Evolutionary conservation across 2,329 filamentous ascomycete species (phyloP).

Genomic region (Thielaviopsis populi): DNA sequence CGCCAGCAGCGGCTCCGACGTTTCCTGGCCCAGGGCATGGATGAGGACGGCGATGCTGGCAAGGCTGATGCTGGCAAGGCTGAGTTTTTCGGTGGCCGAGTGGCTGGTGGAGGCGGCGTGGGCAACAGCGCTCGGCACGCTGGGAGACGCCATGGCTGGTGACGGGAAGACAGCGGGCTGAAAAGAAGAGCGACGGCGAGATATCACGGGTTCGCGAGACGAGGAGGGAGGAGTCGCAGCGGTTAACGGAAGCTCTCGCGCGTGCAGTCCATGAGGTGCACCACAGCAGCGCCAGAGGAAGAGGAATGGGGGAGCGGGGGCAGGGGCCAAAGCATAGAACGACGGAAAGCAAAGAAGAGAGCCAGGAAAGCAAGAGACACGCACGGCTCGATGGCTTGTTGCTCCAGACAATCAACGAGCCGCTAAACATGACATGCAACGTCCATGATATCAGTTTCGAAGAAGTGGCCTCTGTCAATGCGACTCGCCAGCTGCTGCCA

Average conservation of each 20-base stretch:
- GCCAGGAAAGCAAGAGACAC: not conserved
- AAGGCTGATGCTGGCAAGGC: constrained; percentile 46
- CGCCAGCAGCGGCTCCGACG: constrained; percentile 66
- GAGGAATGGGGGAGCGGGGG: too few species aligned
- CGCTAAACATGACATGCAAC: not conserved
- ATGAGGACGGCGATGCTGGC: constrained; percentile 58
- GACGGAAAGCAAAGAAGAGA: not conserved
- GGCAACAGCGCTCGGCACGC: not conserved
- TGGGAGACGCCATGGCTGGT: not conserved
- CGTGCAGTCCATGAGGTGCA: not conserved
- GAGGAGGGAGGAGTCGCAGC: not conserved
- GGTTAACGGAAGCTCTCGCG: not conserved
- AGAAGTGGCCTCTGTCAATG: constrained; percentile 1
- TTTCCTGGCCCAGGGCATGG: constrained; percentile 69
- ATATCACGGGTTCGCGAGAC: not conserved
- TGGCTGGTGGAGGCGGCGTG: constrained; percentile 26
- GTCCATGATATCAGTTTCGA: not conserved
- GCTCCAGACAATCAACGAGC: not conserved
- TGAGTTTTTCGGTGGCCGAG: constrained; percentile 37
- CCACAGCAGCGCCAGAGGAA: not conserved
- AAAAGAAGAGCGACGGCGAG: not conserved
- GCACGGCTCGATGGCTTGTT: not conserved
- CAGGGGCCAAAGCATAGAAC: not conserved
- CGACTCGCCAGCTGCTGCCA: not conserved
- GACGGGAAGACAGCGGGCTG: not conserved